Conservation (phyloP, 2,329 filamentous ascomycete species). For the Hymenoscyphus fructigenus region DNA sequence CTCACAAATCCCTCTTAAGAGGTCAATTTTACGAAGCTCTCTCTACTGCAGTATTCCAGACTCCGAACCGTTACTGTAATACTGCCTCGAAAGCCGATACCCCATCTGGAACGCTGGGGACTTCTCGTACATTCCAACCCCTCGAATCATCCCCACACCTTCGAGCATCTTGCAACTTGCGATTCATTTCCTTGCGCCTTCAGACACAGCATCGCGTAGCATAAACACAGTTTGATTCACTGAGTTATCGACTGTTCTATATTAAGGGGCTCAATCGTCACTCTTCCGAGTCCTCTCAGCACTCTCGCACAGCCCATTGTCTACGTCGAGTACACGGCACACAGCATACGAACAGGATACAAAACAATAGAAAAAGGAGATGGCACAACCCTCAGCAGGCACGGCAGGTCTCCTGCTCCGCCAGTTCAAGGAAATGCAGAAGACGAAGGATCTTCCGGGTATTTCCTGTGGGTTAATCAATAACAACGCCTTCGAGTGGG, state of each 20-base stretch:
- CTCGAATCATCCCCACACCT: too few species aligned
- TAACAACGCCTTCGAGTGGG: slow-evolving; percentile 95
- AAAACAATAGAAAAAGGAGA: neutral
- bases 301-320: neutral
- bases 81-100: too few species aligned
- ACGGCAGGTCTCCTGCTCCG: slow-evolving; percentile 74
- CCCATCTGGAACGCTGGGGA: too few species aligned
- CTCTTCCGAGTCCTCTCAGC: neutral
- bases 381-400: slow-evolving; percentile 26
- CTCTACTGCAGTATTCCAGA: too few species aligned
- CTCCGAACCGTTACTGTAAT: too few species aligned
- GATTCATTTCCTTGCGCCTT: neutral
- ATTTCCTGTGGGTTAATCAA: slow-evolving; percentile 89
- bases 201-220: neutral
- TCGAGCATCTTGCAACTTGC: too few species aligned
- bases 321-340: neutral
- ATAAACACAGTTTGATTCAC: neutral
- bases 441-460: slow-evolving; percentile 84
- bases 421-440: slow-evolving; percentile 94
- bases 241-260: neutral
- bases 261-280: neutral
- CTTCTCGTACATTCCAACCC: too few species aligned
- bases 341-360: slow-evolving; percentile 1
- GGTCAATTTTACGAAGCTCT: too few species aligned
- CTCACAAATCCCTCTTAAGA: too few species aligned